Base-by-base conservation (phyloP, 2,329 filamentous ascomycete genomes). In the Colletotrichum filicis region DNA sequence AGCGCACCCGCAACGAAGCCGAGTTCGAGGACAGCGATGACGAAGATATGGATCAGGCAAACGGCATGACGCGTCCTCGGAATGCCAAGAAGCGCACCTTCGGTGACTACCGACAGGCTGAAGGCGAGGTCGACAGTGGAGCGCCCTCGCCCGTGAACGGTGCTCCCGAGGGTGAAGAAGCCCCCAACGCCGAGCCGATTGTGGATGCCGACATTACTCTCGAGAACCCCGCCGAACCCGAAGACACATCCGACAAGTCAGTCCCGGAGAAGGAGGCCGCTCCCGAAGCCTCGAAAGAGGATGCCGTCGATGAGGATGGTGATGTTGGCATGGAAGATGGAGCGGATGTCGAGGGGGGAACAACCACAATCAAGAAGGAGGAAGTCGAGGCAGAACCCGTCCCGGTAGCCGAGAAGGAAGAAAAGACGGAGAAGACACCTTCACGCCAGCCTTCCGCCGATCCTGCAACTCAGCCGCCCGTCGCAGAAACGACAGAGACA, bases 1-100 rank as follows among this genome's bases (percentile, higher is more conserved):
- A 95, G 81, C 92, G 90, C 61, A 89, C 95, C 30, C 89, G 92
- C 66, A 91, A 94, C 71, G 91, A 94, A 8, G 94, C 93, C 77
- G 96, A 98, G 79, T 90, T 95, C 56, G 94, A 95, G 72, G 94
- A 97, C 56, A 97, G 94, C 75, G 95, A 97, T 74, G 95, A 98
- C 73, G 96, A 98, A 77, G 95, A 97, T 12, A 90, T 95, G 82
- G 90, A 90, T 55, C 86, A 87, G 55, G 88, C 89, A 49, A 94
- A 97, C 76, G 96, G 95, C 19, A 88, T 95, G 53, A 92, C 89
- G 64, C 79, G 78, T 59, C 82, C 82, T 42, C 81, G 83, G 37
- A 87, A 85, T 35, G 86, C 84, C 32, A 85, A 83, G 68, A 85
- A 86, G 76, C 87, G 87, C 22, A 85, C 85, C 1, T 90, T 90